Conservation (phyloP, 2,329 filamentous ascomycete genomes). For the Rugonectria rugulosa region DNA sequence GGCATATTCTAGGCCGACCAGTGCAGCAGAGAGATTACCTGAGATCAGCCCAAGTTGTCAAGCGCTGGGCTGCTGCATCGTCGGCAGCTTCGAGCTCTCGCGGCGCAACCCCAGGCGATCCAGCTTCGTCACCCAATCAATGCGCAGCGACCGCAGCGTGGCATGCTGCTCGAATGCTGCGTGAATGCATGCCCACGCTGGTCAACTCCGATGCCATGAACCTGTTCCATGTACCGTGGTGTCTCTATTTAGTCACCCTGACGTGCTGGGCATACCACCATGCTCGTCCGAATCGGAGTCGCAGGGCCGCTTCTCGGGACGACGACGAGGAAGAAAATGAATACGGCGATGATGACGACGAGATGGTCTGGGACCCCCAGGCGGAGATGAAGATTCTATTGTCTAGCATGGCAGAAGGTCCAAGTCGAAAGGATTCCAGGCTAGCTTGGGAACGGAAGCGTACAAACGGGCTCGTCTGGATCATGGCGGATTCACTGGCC, state of each 20-base stretch:
- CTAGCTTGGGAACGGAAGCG: slow-evolving; percentile 54
- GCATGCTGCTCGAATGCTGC: slow-evolving; percentile 62
- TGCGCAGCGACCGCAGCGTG: slow-evolving; percentile 55
- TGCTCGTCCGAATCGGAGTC: slow-evolving; percentile 32
- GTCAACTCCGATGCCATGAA: slow-evolving; percentile 60
- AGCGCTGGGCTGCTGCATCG: slow-evolving; percentile 51
- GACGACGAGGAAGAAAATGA: slow-evolving; percentile 14
- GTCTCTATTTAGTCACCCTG: slow-evolving; percentile 65
- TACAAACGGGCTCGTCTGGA: slow-evolving; percentile 60
- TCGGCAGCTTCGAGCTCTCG: too few relatives aligned
- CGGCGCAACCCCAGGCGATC: too few relatives aligned
- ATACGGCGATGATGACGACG: slow-evolving; percentile 48
- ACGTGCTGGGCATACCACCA: slow-evolving; percentile 67
- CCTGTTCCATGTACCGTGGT: slow-evolving; percentile 69
- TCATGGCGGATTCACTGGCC: slow-evolving; percentile 62
- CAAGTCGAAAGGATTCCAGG: slow-evolving; percentile 31
- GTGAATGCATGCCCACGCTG: slow-evolving; percentile 56
- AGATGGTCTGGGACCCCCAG: slow-evolving; percentile 58
- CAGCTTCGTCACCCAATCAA: background rate
- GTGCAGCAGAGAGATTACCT: slow-evolving; percentile 59
- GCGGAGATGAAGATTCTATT: slow-evolving; percentile 57
- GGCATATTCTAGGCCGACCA: slow-evolving; percentile 64
- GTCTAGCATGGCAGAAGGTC: slow-evolving; percentile 46
- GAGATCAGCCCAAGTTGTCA: slow-evolving; percentile 58
- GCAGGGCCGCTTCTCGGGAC: background rate